Conservation (phyloP, 768 basidiomycete genomes). For the Daedaleopsis sinensis region DNA sequence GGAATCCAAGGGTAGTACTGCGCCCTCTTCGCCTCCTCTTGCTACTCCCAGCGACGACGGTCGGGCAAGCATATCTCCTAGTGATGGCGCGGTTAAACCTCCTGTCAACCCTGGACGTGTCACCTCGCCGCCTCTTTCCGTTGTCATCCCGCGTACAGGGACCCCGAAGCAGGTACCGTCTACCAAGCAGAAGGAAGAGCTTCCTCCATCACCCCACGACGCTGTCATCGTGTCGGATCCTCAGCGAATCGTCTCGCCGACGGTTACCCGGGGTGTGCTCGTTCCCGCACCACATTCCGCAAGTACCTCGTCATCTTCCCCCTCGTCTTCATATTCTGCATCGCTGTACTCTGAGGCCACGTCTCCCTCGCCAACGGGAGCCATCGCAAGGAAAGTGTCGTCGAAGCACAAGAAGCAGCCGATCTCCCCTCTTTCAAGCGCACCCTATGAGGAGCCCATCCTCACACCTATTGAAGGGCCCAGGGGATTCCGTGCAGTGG, state of each 20-base stretch:
- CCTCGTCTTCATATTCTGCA: conserved; percentile 10
- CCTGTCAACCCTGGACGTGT: conserved; percentile 12
- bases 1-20: conserved; percentile 6
- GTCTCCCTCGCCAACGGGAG: conserved; percentile 8
- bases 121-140: conserved; percentile 22
- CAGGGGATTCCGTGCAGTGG: conserved; percentile 35
- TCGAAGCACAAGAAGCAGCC: background rate
- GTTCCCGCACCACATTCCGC: conserved; percentile 19
- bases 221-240: conserved; percentile 25
- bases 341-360: conserved; percentile 14
- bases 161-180: background rate
- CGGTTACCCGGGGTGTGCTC: conserved; percentile 14
- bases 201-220: conserved; percentile 16
- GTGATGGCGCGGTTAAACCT: conserved; percentile 5
- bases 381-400: conserved; percentile 14
- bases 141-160: conserved; percentile 13
- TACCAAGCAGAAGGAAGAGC: conserved; percentile 5
- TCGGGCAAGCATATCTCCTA: conserved; percentile 1
- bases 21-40: conserved; percentile 15
- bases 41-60: conserved; percentile 16
- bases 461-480: conserved; percentile 25
- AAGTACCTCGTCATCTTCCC: conserved; percentile 13
- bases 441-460: conserved; percentile 24
- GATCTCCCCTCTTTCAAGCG: conserved; percentile 2
- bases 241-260: conserved; percentile 16